Percentiles rank a stretch among this genome's conserved stretches.
phyloP scores from a whole-genome alignment of 2,329 filamentous ascomycete genomes.

The Drechslerella stenobrocha region DNA sequence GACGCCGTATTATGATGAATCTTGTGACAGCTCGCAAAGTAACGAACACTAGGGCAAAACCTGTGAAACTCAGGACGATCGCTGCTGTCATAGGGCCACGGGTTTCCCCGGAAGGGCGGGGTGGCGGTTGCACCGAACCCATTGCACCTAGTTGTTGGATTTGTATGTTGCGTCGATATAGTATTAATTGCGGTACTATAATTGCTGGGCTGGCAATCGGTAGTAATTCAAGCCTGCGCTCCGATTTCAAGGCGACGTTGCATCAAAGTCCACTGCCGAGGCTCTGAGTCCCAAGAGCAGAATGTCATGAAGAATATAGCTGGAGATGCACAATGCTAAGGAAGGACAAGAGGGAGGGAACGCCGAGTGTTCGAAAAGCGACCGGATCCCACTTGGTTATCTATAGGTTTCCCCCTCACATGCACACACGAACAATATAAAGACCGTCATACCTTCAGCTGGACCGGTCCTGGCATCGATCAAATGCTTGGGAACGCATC shows the following conservation, averaged over 20 bases:
- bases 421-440: no score
- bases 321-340: neutral
- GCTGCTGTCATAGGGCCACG: slow-evolving; percentile 34
- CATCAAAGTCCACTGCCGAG: no score
- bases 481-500: no score
- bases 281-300: no score
- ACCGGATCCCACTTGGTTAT: slow-evolving; percentile 17
- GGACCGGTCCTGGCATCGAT: no score
- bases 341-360: slow-evolving; percentile 12
- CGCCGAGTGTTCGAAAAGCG: slow-evolving; percentile 2
- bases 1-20: slow-evolving; percentile 35
- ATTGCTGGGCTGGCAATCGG: no score
- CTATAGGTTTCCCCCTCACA: neutral
- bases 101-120: slow-evolving; percentile 27
- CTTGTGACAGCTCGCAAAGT: slow-evolving; percentile 23
- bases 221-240: no score
- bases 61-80: slow-evolving; percentile 38
- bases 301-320: slow-evolving; percentile 10
- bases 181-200: no score
- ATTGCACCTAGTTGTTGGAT: slow-evolving; percentile 4
- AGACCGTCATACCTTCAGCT: no score
- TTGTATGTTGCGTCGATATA: slow-evolving; percentile 3
- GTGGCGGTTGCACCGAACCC: slow-evolving; percentile 12
- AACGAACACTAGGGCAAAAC: slow-evolving; percentile 25
- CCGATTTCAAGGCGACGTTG: no score